Evolutionary conservation across 2,329 filamentous ascomycete genomes (phyloP), one percentile per base, ranked within the genome.

Genomic region (Metarhizium guizhouense): DNA sequence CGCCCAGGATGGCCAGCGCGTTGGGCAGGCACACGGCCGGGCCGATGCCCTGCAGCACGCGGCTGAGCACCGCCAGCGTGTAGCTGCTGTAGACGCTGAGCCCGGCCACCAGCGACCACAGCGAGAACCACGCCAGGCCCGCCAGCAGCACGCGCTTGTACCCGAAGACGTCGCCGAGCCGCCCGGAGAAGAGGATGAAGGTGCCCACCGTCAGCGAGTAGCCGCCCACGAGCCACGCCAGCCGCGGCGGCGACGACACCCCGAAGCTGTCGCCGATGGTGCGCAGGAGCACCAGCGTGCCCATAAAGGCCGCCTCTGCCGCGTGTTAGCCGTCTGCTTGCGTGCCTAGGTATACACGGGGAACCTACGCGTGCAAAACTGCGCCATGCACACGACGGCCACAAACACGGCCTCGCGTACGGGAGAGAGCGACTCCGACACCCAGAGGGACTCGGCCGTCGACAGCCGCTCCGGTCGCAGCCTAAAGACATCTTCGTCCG

Each of bases 1-100:
- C 71, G 2, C 83, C 84, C 0, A 88, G 67, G 13, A 89, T 73
- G 2, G 83, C 84, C 25, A 88, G 68, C 0, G 75, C 82, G 58
- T 86, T 88, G 0, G 86, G 85, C 29, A 88, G 70, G 11, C 78
- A 70, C 38, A 88, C 72, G 0, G 84, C 83, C 0, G 83, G 81
- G 0, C 85, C 86, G 18, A 85, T 76, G 0, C 82, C 81, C 58
- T 85, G 81, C 3, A 84, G 64, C 0, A 76, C 79, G 6, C 82
- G 73, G n/a, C 74, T 72, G 40, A 77, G 69, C 57, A 79, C 72
- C 61, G 82, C 81, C 13, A 80, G 67, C 1, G 72, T 68, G 54
- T 66, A 67, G 54, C 65, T 67, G 5, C 71, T 72, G 56, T 74
- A 76, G 51, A 65, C 63, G 1, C 68, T 64, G 0, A 73, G 55